Evolutionary conservation across 139 green algal species (phyloP).

Genomic region (Marvania coccoides): DNA sequence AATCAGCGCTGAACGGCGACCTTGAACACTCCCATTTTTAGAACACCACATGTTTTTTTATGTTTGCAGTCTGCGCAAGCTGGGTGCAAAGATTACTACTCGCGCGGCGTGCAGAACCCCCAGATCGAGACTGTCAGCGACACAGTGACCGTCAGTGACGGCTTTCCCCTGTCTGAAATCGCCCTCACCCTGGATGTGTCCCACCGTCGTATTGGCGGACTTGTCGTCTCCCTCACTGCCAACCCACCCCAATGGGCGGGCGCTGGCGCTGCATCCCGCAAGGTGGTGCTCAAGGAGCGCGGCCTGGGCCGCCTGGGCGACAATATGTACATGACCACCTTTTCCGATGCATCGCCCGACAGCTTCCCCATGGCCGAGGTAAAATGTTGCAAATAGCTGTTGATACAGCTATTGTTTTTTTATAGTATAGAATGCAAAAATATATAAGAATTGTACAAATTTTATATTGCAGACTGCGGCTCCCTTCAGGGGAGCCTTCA

Average conservation of each 20-base stretch:
- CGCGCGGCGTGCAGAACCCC: background rate
- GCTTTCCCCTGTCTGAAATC: background rate
- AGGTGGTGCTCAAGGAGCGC: conserved; percentile 8
- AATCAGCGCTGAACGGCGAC: no score
- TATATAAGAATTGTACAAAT: background rate
- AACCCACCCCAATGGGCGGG: background rate
- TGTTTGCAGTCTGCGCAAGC: background rate
- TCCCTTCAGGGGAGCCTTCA: conserved; percentile 12
- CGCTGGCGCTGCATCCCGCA: background rate
- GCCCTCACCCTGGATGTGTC: conserved; percentile 4
- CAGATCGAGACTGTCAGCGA: background rate
- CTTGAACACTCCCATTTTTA: no score
- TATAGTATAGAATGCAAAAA: no score
- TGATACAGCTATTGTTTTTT: no score
- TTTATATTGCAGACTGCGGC: background rate
- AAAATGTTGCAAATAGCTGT: no score
- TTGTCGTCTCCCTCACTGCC: background rate
- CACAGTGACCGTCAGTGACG: background rate
- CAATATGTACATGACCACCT: conserved; percentile 21
- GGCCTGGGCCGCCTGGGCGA: conserved; percentile 15
- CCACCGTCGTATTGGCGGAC: conserved; percentile 18
- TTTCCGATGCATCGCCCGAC: background rate
- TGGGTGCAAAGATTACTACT: background rate
- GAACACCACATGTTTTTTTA: no score
- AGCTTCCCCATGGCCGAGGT: conserved; percentile 7